Base-by-base conservation (phyloP, 805 yeast species). In the Kluyveromyces siamensis region DNA sequence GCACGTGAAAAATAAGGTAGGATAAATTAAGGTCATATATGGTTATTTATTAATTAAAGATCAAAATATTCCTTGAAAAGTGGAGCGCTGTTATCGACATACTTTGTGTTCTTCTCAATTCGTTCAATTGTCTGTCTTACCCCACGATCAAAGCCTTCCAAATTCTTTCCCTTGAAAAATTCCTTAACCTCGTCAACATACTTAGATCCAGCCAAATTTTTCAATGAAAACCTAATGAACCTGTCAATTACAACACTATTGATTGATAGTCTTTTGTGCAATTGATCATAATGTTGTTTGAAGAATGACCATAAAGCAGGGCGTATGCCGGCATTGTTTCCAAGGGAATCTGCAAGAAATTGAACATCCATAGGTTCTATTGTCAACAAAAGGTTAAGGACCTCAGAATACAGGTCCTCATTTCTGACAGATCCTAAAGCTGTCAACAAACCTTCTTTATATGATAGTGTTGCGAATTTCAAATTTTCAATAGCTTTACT, bases 351-450 rank as follows among this genome's bases (percentile, higher is more conserved):
- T 1, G 76, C 74, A 48, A 80, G 62, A 59, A 73, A 77, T 53
- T 76, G 76, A 18, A 75, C 73, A 55, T 80, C 81, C 84, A 80
- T 80, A 37, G 77, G 67, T 37, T 68, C 59, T 1, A 68, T 66
- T 40, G 72, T 69, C 42, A 70, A 59, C 37, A 76, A 62, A 44
- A 70, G 55, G 1, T 55, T 56, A 13, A 77, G 55, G 46, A 75
- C 62, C 35, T 59, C 58, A 8, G 58, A 56, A n/a, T 74, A 64
- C 25, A 69, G 62, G 8, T 65, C 63, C 16, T 58, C 53, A 39
- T 71, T 67, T 19, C 65, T 53, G n/a, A 75, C 66, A 13, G 66
- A 60, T 2, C 83, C 83, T 48, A 80, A 60, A 0, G 81, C 72
- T 10, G 62, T 56, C 38, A 80, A 60, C 0, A 79, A 75, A 38